phyloP scores from a whole-genome alignment of 1,284 basidiomycete species.

The Ceratobasidium sp. region DNA sequence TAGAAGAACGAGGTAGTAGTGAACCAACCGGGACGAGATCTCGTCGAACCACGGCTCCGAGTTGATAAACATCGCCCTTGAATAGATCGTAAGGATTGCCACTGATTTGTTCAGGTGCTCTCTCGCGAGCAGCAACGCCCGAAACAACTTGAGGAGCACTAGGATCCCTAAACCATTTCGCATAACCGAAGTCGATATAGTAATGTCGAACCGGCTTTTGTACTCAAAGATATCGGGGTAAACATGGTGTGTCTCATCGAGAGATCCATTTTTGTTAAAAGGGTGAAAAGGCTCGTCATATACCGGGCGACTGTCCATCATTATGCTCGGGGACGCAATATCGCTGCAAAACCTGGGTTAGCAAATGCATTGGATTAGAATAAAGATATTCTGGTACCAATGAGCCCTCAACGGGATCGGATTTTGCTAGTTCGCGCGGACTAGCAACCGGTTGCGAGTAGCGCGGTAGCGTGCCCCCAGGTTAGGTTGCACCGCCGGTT shows the following conservation, averaged over 20 bases:
- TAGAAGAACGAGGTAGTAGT: too few relatives aligned
- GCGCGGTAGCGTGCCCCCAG: too few relatives aligned
- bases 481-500: too few relatives aligned
- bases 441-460: too few relatives aligned
- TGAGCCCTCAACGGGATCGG: too few relatives aligned
- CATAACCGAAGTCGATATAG: constrained; percentile 40
- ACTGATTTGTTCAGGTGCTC: constrained; percentile 6
- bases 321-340: constrained; percentile 34
- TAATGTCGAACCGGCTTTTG: constrained; percentile 28
- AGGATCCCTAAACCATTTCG: constrained; percentile 24
- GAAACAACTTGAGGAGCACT: not conserved
- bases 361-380: too few relatives aligned
- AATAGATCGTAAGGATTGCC: constrained; percentile 36
- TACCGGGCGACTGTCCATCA: constrained; percentile 17
- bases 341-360: too few relatives aligned
- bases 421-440: too few relatives aligned
- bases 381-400: too few relatives aligned
- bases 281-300: constrained; percentile 38
- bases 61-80: constrained; percentile 32
- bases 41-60: constrained; percentile 12
- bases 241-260: constrained; percentile 19
- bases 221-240: not conserved
- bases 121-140: constrained; percentile 14
- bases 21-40: constrained; percentile 37
- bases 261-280: not conserved